Evolutionary conservation across 1,284 basidiomycete genomes (phyloP), one percentile per base, ranked within the genome.

Genomic region (Fomitopsis palustris): DNA sequence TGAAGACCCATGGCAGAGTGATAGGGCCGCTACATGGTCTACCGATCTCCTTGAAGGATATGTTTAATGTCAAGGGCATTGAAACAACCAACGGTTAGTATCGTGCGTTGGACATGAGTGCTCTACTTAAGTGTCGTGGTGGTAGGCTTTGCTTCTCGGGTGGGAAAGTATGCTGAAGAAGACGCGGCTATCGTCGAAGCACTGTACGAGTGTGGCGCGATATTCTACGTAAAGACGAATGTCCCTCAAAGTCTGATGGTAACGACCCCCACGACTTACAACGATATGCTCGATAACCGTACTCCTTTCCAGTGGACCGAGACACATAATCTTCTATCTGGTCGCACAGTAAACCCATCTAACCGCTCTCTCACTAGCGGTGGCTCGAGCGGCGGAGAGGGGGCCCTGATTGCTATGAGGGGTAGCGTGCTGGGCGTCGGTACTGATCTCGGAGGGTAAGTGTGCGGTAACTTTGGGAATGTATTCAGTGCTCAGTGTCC

Each of bases 351-450:
- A 29, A 93, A 95, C 68, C 93, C 93, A 0, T 86, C 85, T 75
- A 84, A 82, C 61, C 72, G 80, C 9, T 73, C 77, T 8, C 87
- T 88, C 69, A 90, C 88, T 0, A 81, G 80, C 45, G 92, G 93
- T 35, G 92, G 93, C 7, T 89, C 86, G 49, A 88, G 87, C 3
- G 93, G 93, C 9, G 92, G 92, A 43, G 92, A 94, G 70, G 90
- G 77, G 0, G 90, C 90, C 4, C 70, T 94, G 25, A 72, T 95
- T 29, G 87, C 87, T 0, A 81, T 85, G 74, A 88, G 90, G 62
- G 93, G 90, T 7, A 83, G 88, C 2, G 85, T 86, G 0, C 69
- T 94, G 2, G 94, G 95, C 1, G 78, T 94, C 54, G 95, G 94
- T 5, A 85, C 82, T 7, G 93, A 95, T 69, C 84, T 93, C 64